Base-by-base conservation (phyloP, 768 basidiomycete species). In the Tricholoma terreum region DNA sequence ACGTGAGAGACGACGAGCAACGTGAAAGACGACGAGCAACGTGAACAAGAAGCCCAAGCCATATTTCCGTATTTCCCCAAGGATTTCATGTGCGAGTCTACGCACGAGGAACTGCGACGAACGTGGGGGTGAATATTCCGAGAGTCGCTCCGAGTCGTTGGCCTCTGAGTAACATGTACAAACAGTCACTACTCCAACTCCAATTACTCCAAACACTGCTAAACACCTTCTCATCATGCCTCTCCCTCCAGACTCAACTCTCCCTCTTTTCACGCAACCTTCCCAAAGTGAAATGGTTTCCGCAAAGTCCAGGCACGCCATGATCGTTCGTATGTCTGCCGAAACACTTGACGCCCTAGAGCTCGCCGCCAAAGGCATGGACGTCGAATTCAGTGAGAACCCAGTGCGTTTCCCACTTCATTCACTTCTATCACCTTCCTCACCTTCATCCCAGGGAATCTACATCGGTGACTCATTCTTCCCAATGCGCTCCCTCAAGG, bases 261-360 rank as follows among this genome's bases (percentile, higher is more conserved):
- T 90, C 43, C 76, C 85, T 8, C 78, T 92, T 42, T 80, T 84
- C 42, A 82, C 84, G 31, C 77, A 79, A 63, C 76, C 83, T 1
- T 74, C 75, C 46, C 82, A 82, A 33, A 84, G 81, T 45, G 84
- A 81, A 58, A 74, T 80, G 0, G 66, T 79, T 33, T 81, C 83
- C 33, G 77, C 85, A 3, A 83, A 80, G 58, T 84, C 84, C 11
- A 90, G 89, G 75, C 79, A 80, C 22, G 90, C 89, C 49, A 85
- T 90, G 83, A 75, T 92, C 50, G 80, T 92, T 38, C 85, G 88
- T 56, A 78, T 92, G 80, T 84, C 90, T 4, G 77, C 81, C 33
- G 86, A 89, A 69, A 84, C 86, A 0, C 76, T 91, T 58, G 84
- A 89, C 55, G 85, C 86, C 1, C 80, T 91, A 42, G 73, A 77